Base-by-base conservation (phyloP, 768 basidiomycete genomes). In the Boletus subparvulus region DNA sequence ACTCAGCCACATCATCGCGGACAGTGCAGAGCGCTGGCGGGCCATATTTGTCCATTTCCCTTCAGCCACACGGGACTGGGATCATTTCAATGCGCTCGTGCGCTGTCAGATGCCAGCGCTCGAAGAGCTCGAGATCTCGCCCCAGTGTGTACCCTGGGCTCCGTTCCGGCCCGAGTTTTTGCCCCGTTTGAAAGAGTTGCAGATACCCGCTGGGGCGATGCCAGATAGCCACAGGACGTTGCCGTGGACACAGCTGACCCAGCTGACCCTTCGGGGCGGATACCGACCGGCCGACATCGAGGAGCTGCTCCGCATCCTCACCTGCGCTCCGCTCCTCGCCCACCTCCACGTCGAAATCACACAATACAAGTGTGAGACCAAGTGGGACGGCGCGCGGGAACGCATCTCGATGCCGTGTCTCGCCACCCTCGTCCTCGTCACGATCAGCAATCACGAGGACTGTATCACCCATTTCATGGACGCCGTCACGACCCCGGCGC, bases 271-370 rank as follows among this genome's bases (percentile, higher is more conserved):
- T 32, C 69, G 69, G 16, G 69, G 69, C 1, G 69, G 69, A 11
- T 70, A 70, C 49, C 67, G 69, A 3, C 60, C 63, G 10, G 48
- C 69, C 3, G 69, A 69, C 39, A 35, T 70, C 54, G 55, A 69
- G 0, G 65, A 61, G 4, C 65, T 70, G 1, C 65, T 70, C 32
- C 32, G 50, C 13, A 52, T 71, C 58, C 69, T 70, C 51, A 46
- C 48, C 54, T 50, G 55, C 17, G 69, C 69, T 1, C 67, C 69
- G 0, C 62, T 67, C 16, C 65, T 71, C 52, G 21, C 59, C 0
- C 68, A 69, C 37, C 69, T 70, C 54, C 69, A 70, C 56, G 54
- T 69, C 52, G 69, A 70, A 57, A 67, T 71, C 57, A 68, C 70
- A 9, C 69, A 70, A 21, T 70, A 70, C 69, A 61, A 56, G 52